A percentile compares a stretch with the other conserved stretches of the same genome.
These are phyloP conservation scores for Colletotrichum brevisporum DNA, from an alignment of 2,329 filamentous ascomycete species.

Conservation along the genomic window DNA sequence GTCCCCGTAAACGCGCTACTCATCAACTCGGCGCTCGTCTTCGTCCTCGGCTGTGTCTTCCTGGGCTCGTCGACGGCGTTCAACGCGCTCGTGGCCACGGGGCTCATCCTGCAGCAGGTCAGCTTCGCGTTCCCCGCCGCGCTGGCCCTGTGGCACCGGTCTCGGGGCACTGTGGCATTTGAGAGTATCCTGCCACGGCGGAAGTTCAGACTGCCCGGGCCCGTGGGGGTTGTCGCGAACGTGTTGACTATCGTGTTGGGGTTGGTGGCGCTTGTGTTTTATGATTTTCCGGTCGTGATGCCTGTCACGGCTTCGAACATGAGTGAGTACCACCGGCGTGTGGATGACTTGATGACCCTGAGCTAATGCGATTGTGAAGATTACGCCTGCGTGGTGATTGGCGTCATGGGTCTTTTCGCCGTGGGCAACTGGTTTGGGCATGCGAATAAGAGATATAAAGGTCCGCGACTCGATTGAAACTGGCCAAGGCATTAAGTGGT, in stretches of 20 bases:
- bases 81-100: slow-evolving; percentile 31
- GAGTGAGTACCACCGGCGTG: background rate
- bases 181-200: slow-evolving; percentile 3
- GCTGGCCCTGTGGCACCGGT: slow-evolving; percentile 12
- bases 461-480: slow-evolving; percentile 2
- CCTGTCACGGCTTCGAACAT: slow-evolving; percentile 25
- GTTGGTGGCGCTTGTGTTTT: slow-evolving; percentile 19
- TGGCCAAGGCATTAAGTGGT: too few species aligned
- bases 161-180: background rate
- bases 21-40: slow-evolving; percentile 3
- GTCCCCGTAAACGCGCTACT: slow-evolving; percentile 32
- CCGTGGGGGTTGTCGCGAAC: slow-evolving; percentile 9
- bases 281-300: slow-evolving; percentile 28
- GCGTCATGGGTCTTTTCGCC: slow-evolving; percentile 12
- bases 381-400: slow-evolving; percentile 5
- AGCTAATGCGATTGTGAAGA: background rate
- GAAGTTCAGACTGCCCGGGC: slow-evolving; percentile 9
- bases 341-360: background rate
- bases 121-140: slow-evolving; percentile 30
- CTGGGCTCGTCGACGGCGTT: slow-evolving; percentile 30
- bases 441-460: slow-evolving; percentile 14
- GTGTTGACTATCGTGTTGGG: slow-evolving; percentile 15
- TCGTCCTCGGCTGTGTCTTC: slow-evolving; percentile 26
- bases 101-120: slow-evolving; percentile 36
- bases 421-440: slow-evolving; percentile 21